Evolutionary conservation across 2,329 filamentous ascomycete species (phyloP), one percentile per base, ranked within the genome.

Genomic region (Cladosporium sp.): DNA sequence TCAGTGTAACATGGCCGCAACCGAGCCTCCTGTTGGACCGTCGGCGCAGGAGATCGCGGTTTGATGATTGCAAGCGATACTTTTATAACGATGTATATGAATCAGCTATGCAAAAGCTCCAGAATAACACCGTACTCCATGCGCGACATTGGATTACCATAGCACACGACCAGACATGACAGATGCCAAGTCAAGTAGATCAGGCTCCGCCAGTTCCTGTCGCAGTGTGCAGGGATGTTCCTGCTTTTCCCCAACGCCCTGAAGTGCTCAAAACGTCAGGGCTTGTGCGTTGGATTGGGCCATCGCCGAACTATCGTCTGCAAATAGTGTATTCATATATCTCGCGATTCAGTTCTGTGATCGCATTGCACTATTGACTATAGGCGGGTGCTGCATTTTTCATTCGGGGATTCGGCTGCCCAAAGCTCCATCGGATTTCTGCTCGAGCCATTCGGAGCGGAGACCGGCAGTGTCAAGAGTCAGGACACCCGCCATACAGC

Each of bases 1-100:
- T 68, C 91, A 93, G 80, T 93, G 91, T 78, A 93, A 93, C 75
- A 82, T 93, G 76, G 90, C 90, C n/a, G 87, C 85, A 3, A 89
- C 85, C 67, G 78, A 84, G 68, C 76, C 84, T 44, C 87, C 87
- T 8, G 73, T 83, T 61, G 87, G 86, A 0, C 85, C 86, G n/a
- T 47, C 41, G n/a, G 41, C 34, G n/a, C 41, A 24, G 4, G 41
- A 47, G 41, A 47, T 47, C 41, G 41, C n/a, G 41, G 41, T 47
- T 47, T 47, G 41, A 47, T 47, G 8, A 7, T 21, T 12, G 41
- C 41, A 47, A 47, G 41, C n/a, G n/a, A 47, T 21, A 24, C 8
- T 1, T 44, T 24, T 21, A 21, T 47, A 8, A 47, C 41, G 41
- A 47, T 21, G n/a, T 21, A 47, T 47, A 21, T 21, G n/a, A 21